Evolutionary conservation across 176 grass and related monocot species (phyloP).

Genomic region (Eleusine indica): DNA sequence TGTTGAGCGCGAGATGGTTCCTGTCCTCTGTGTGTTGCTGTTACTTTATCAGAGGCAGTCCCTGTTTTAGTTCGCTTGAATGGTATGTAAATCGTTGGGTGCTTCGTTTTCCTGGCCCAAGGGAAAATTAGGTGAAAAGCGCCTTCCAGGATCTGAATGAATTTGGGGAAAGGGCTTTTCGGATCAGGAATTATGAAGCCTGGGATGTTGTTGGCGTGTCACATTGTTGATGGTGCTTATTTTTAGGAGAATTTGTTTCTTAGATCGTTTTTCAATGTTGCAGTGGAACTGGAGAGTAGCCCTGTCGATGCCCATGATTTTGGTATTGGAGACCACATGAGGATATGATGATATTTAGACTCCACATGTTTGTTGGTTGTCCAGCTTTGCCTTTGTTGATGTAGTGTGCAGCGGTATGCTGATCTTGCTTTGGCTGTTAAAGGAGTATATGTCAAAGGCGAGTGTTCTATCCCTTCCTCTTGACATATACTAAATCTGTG

Average conservation of each 20-base stretch:
- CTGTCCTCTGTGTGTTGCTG: neutral
- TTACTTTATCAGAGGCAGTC: neutral
- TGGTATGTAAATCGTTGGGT: neutral
- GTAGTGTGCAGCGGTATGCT: neutral
- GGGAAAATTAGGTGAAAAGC: neutral
- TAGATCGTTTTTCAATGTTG: neutral
- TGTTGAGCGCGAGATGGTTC: neutral
- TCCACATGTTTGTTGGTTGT: too few relatives aligned
- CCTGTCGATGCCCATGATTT: neutral
- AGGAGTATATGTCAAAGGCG: neutral
- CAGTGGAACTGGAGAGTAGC: neutral
- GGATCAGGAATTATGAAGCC: neutral
- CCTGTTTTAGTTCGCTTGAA: neutral
- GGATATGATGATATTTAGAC: neutral
- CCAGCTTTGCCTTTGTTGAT: neutral
- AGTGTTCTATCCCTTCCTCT: too few relatives aligned
- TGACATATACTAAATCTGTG: too few relatives aligned
- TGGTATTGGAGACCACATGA: neutral
- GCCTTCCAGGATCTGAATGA: neutral
- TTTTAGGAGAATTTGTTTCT: neutral
- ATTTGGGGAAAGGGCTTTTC: neutral
- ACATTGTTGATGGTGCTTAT: neutral
- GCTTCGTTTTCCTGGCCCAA: neutral
- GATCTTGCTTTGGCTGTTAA: slow-evolving; percentile 9
- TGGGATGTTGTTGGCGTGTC: neutral